A percentile compares a stretch with the other conserved stretches of the same genome.
phyloP scores from a whole-genome alignment of 1,139 yeast genomes.

The Yamadazyma kanchanaburiensis region DNA sequence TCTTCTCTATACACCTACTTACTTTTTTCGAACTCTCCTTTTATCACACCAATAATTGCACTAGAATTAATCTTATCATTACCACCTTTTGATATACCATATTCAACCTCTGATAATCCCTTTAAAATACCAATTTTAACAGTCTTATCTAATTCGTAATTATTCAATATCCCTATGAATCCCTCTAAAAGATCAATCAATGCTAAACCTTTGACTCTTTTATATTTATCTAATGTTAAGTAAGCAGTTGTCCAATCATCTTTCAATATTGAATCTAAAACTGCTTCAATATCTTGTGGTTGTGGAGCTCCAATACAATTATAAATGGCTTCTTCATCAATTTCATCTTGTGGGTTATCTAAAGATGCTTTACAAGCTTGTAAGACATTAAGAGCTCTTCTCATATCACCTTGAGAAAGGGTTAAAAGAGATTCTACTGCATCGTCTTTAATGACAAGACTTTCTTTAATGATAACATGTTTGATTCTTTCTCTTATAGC shows the following conservation, averaged over 20 bases:
- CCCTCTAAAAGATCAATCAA: constrained; percentile 80
- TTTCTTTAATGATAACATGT: constrained; percentile 67
- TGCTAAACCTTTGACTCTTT: constrained; percentile 79
- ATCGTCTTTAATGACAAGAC: constrained; percentile 50
- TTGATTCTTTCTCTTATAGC: constrained; percentile 69
- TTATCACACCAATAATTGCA: constrained; percentile 86
- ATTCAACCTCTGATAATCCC: constrained; percentile 83
- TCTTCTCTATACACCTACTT: constrained; percentile 1
- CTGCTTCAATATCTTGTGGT: constrained; percentile 76
- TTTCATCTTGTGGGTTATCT: constrained; percentile 45
- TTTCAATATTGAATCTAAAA: constrained; percentile 71
- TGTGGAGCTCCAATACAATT: constrained; percentile 96
- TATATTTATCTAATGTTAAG: constrained; percentile 59
- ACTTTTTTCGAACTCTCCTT: constrained; percentile 46
- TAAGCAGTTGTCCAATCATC: constrained; percentile 88
- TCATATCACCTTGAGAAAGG: constrained; percentile 90
- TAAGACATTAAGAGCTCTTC: constrained; percentile 87
- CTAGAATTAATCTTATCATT: constrained; percentile 86
- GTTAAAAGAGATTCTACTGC: constrained; percentile 67
- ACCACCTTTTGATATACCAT: constrained; percentile 89
- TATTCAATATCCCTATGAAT: constrained; percentile 64
- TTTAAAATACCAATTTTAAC: constrained; percentile 63
- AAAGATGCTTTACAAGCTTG: constrained; percentile 90
- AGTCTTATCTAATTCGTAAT: constrained; percentile 57
- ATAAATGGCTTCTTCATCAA: constrained; percentile 73